Evolutionary conservation across 331 rosid species (phyloP).

Genomic region (Quercus phellos): DNA sequence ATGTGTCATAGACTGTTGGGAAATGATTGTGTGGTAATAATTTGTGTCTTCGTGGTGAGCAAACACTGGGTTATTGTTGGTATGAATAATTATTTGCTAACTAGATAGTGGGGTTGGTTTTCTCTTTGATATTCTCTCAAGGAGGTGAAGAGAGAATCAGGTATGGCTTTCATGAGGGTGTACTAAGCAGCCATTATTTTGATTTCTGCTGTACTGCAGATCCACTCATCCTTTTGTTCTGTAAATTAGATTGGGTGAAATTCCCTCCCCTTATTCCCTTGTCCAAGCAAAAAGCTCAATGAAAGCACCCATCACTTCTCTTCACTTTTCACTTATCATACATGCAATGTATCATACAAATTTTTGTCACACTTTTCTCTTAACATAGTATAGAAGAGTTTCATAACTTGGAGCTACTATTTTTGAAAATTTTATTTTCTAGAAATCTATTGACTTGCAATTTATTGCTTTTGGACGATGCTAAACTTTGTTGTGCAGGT

Average conservation of each 20-base stretch:
- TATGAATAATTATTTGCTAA: neutral
- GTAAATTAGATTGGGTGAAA: too few species aligned
- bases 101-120: neutral
- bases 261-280: neutral
- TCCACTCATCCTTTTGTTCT: too few species aligned
- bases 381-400: neutral
- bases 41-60: neutral
- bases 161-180: too few species aligned
- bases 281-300: neutral
- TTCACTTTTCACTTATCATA: neutral
- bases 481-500: conserved; percentile 37
- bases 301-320: neutral
- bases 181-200: too few species aligned
- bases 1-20: neutral
- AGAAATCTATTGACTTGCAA: neutral
- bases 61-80: neutral
- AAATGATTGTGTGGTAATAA: neutral
- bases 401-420: neutral
- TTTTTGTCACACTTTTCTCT: neutral
- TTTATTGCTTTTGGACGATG: neutral
- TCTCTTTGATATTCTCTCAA: too few species aligned
- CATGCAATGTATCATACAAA: neutral
- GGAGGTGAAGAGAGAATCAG: too few species aligned
- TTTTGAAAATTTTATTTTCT: neutral
- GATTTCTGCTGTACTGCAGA: too few species aligned